A percentile compares a stretch with the other conserved stretches of the same genome.
These are phyloP conservation scores for Aquilaria sinensis DNA, from an alignment of 345 rosid species.

Conservation along the genomic window DNA sequence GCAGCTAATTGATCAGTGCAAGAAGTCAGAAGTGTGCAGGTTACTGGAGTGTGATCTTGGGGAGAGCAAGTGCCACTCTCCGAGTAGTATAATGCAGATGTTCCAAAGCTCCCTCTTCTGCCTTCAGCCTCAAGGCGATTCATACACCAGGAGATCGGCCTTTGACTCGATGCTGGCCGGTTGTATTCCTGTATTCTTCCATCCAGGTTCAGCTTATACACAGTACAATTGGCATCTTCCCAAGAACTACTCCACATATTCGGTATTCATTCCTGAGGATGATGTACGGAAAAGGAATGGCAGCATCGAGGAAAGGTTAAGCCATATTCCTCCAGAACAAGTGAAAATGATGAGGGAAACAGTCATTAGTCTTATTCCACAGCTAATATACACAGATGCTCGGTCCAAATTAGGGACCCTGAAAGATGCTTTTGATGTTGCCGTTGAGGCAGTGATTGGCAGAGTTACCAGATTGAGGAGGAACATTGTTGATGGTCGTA, in stretches of 20 bases:
- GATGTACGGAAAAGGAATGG: conserved; percentile 63
- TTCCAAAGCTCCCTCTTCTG: conserved; percentile 82
- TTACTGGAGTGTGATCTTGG: conserved; percentile 83
- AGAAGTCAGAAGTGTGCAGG: conserved; percentile 44
- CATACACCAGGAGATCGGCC: conserved; percentile 84
- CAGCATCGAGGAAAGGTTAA: conserved; percentile 69
- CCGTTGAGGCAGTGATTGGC: conserved; percentile 69
- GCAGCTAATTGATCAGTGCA: conserved; percentile 75
- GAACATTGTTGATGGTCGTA: conserved; percentile 60
- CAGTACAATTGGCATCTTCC: conserved; percentile 95
- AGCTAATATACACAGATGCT: conserved; percentile 72
- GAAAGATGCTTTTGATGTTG: conserved; percentile 77
- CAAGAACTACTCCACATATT: conserved; percentile 68
- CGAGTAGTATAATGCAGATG: conserved; percentile 86
- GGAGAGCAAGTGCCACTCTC: conserved; percentile 92
- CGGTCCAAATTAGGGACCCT: conserved; percentile 57
- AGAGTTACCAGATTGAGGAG: conserved; percentile 80
- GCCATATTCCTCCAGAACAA: conserved; percentile 61
- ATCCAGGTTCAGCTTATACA: conserved; percentile 88
- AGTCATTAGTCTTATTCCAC: conserved; percentile 65
- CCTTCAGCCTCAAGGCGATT: conserved; percentile 89
- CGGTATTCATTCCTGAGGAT: conserved; percentile 82
- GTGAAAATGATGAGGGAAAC: conserved; percentile 69
- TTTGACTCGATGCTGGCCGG: conserved; percentile 87
- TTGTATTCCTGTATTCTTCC: conserved; percentile 89